These are phyloP conservation scores for Arctium lappa DNA, from an alignment of 129 eudicot genomes.

Conservation along the genomic window DNA sequence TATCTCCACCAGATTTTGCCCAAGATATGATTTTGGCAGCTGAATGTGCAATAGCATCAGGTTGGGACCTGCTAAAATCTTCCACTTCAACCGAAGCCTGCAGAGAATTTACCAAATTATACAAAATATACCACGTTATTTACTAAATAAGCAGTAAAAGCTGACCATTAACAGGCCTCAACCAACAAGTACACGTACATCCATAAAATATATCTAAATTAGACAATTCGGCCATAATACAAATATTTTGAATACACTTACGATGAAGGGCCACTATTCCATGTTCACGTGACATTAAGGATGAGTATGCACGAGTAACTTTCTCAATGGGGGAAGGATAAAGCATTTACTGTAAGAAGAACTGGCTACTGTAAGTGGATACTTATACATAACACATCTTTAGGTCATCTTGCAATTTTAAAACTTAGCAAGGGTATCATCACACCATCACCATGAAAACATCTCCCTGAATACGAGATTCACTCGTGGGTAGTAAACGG, in stretches of 20 bases:
- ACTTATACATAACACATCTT: not conserved
- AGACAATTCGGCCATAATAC: not conserved
- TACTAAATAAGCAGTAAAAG: not conserved
- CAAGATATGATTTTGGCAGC: constrained; percentile 75
- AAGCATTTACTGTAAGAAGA: not conserved
- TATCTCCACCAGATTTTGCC: constrained; percentile 79
- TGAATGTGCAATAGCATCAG: constrained; percentile 91
- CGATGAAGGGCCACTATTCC: not conserved
- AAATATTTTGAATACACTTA: not conserved
- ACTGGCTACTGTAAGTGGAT: not conserved
- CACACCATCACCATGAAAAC: not conserved
- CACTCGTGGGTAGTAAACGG: not conserved
- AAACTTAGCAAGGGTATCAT: not conserved
- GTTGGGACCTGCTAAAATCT: constrained; percentile 67
- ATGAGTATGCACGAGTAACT: not conserved
- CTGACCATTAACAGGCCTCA: not conserved
- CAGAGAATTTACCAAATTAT: constrained; percentile 8
- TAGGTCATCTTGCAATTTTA: not conserved
- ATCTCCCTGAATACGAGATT: not conserved
- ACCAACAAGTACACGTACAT: not conserved
- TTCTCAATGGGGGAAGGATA: not conserved
- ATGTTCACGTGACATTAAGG: not conserved
- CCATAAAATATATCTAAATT: not conserved
- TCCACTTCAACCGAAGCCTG: constrained; percentile 70
- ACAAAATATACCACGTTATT: not conserved